phyloP scores from a whole-genome alignment of 164 flowering plant genomes.

The Piper betle region DNA sequence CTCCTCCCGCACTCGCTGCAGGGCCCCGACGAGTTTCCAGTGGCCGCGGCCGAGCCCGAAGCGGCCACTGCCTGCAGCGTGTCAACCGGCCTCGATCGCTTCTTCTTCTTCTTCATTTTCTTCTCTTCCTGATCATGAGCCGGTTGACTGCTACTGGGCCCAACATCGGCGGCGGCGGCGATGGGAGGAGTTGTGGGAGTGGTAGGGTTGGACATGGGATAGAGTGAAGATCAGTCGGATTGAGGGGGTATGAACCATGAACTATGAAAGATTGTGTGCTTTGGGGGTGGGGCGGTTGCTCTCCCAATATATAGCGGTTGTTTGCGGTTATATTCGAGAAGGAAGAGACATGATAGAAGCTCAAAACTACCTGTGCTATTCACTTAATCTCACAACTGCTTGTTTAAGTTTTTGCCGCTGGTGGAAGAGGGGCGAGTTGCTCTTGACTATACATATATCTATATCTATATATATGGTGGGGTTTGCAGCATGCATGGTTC shows the following conservation, averaged over 20 bases:
- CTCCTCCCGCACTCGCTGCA: constrained; percentile 82
- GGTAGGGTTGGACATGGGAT: constrained; percentile 6
- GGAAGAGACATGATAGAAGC: not conserved
- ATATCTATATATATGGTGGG: no score
- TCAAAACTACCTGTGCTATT: no score
- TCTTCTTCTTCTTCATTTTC: constrained; percentile 35
- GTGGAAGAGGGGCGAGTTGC: no score
- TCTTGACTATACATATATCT: no score
- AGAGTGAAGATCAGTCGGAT: constrained; percentile 5
- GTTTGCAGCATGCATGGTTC: no score
- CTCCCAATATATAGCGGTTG: constrained; percentile 7
- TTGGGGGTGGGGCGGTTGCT: constrained; percentile 13
- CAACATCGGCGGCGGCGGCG: not conserved
- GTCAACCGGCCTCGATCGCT: constrained; percentile 27
- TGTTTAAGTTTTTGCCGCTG: no score
- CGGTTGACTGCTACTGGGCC: constrained; percentile 4
- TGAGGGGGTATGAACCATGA: not conserved
- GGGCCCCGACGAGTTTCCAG: constrained; percentile 44
- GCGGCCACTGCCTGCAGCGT: constrained; percentile 1
- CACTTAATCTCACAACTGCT: no score
- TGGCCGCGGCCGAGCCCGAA: not conserved
- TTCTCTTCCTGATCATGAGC: constrained; percentile 10
- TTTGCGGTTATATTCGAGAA: constrained; percentile 10
- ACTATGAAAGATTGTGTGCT: not conserved
- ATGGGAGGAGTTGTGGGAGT: constrained; percentile 1